Conservation (phyloP, 106 monocot species). For the Dendrobium huoshanense region DNA sequence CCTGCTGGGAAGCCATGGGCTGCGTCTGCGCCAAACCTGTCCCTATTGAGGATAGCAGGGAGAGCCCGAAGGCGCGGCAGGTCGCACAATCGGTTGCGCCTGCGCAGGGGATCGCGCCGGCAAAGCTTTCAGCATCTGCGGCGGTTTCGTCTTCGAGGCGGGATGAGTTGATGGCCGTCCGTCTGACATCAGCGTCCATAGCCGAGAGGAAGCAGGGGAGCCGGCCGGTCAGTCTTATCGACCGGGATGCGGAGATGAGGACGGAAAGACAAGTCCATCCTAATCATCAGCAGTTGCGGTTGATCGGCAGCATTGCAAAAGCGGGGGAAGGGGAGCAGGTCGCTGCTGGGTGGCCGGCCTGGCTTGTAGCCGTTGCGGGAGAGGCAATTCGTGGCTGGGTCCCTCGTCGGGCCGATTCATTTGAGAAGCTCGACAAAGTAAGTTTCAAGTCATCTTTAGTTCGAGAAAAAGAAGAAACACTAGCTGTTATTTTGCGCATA, state of each 20-base stretch:
- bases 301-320: slow-evolving; percentile 8
- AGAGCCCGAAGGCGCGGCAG: slow-evolving; percentile 17
- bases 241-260: slow-evolving; percentile 38
- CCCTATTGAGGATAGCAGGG: slow-evolving; percentile 39
- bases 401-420: slow-evolving; percentile 31
- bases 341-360: slow-evolving; percentile 44
- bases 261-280: slow-evolving; percentile 31
- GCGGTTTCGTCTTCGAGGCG: slow-evolving; percentile 18
- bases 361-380: slow-evolving; percentile 42
- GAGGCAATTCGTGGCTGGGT: slow-evolving; percentile 38
- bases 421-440: slow-evolving; percentile 34
- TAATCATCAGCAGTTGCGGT: neutral
- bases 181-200: neutral
- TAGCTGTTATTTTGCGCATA: neutral
- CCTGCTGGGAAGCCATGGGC: slow-evolving; percentile 31
- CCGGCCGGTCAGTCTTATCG: slow-evolving; percentile 22
- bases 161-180: neutral
- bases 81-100: slow-evolving; percentile 7
- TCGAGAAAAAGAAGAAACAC: neutral
- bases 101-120: neutral
- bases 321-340: slow-evolving; percentile 26
- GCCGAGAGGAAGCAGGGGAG: slow-evolving; percentile 18
- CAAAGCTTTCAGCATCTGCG: neutral
- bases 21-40: slow-evolving; percentile 59
- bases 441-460: neutral